Evolutionary conservation across 352 stramenopile species (phyloP).

Genomic region (Globisporangium viniferum): DNA sequence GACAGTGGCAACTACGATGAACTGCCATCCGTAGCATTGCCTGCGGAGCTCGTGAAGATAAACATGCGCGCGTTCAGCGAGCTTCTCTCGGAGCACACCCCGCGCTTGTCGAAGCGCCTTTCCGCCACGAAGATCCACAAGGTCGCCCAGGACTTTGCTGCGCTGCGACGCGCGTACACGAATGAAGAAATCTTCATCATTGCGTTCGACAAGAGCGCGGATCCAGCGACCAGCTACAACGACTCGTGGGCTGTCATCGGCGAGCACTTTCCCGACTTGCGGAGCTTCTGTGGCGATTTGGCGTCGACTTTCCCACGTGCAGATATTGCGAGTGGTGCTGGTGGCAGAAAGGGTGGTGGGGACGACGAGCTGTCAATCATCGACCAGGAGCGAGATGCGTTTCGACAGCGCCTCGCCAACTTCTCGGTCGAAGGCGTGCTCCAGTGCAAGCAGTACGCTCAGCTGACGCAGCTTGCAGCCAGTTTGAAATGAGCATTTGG

Average conservation of each 20-base stretch:
- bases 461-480: background rate
- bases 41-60: background rate
- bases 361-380: background rate
- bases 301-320: background rate
- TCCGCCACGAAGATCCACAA: constrained; percentile 1
- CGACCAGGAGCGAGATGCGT: background rate
- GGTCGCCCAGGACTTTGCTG: background rate
- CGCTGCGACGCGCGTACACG: background rate
- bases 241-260: background rate
- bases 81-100: background rate
- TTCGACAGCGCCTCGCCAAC: background rate
- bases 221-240: background rate
- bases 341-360: background rate
- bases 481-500: background rate
- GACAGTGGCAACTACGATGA: background rate
- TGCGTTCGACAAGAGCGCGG: background rate
- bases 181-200: background rate
- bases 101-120: background rate
- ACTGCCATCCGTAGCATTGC: background rate
- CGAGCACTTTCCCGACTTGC: background rate
- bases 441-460: constrained; percentile 1
- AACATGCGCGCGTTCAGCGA: constrained; percentile 1
- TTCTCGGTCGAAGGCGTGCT: background rate
- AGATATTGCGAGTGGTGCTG: background rate
- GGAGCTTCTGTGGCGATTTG: constrained; percentile 1